Conservation (phyloP, 1,284 basidiomycete species). For the Malassezia caprae region DNA sequence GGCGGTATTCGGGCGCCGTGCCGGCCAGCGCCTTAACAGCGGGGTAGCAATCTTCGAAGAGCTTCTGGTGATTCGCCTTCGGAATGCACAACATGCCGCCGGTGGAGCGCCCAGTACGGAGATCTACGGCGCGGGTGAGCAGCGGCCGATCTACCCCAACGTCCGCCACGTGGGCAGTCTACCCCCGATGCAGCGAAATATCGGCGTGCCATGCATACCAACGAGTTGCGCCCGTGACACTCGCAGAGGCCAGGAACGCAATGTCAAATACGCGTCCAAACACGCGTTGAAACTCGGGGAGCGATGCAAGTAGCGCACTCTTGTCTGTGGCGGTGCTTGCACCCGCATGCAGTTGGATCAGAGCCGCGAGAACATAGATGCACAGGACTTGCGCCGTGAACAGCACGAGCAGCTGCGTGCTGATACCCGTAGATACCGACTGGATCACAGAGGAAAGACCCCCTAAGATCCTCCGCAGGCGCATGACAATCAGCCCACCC, state of each 20-base stretch:
- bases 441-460: conserved; percentile 47
- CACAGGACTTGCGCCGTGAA: conserved; percentile 50
- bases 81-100: conserved; percentile 49
- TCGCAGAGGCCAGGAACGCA: conserved; percentile 47
- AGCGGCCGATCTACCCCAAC: background rate
- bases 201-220: conserved; percentile 15
- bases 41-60: conserved; percentile 84
- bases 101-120: background rate
- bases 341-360: conserved; percentile 49
- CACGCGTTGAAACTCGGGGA: conserved; percentile 50
- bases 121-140: background rate
- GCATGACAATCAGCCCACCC: conserved; percentile 49
- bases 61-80: conserved; percentile 71
- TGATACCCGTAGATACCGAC: conserved; percentile 47
- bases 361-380: conserved; percentile 50
- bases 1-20: conserved; percentile 62
- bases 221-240: conserved; percentile 21
- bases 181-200: background rate
- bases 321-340: background rate
- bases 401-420: conserved; percentile 49
- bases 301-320: conserved; percentile 41
- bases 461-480: conserved; percentile 48
- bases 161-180: background rate
- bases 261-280: conserved; percentile 49
- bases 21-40: conserved; percentile 65